Percentiles rank a stretch among this genome's conserved stretches.
Evolutionary conservation across 129 eudicot genomes (phyloP).

Genomic region (Solidago caesia): DNA sequence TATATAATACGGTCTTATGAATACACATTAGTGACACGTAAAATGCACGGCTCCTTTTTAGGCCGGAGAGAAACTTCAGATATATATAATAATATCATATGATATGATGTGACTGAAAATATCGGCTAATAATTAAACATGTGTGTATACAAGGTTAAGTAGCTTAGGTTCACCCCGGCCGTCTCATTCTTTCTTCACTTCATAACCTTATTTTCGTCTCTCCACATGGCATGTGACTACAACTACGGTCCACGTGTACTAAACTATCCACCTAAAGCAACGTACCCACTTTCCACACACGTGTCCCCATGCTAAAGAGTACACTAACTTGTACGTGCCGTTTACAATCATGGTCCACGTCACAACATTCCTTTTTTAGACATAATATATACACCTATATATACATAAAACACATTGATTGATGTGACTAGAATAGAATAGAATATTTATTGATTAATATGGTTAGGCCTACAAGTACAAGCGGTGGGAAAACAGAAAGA

Average conservation of each 20-base stretch:
- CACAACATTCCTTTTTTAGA: not conserved
- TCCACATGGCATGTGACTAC: slow-evolving; percentile 27
- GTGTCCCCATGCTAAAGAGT: slow-evolving; percentile 24
- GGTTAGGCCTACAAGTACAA: slow-evolving; percentile 23
- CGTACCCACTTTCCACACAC: not conserved
- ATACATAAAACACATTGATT: not conserved
- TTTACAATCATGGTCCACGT: slow-evolving; percentile 4
- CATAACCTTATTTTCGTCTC: not conserved
- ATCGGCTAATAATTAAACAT: too few species aligned
- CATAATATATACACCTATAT: not conserved
- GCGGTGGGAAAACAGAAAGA: slow-evolving; percentile 28
- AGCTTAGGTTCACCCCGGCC: too few species aligned
- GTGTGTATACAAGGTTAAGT: too few species aligned
- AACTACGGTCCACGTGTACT: slow-evolving; percentile 29
- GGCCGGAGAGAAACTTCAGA: too few species aligned
- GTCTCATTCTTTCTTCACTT: not conserved
- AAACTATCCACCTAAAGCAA: slow-evolving; percentile 16
- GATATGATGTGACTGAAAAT: too few species aligned
- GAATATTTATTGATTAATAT: not conserved
- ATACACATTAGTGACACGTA: too few species aligned
- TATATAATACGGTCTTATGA: too few species aligned
- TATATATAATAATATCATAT: too few species aligned
- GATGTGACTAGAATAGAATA: not conserved
- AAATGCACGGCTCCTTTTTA: too few species aligned
- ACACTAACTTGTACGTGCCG: slow-evolving; percentile 25